Conservation (phyloP, 169 alveolate genomes). For the Babesia bigemina region DNA sequence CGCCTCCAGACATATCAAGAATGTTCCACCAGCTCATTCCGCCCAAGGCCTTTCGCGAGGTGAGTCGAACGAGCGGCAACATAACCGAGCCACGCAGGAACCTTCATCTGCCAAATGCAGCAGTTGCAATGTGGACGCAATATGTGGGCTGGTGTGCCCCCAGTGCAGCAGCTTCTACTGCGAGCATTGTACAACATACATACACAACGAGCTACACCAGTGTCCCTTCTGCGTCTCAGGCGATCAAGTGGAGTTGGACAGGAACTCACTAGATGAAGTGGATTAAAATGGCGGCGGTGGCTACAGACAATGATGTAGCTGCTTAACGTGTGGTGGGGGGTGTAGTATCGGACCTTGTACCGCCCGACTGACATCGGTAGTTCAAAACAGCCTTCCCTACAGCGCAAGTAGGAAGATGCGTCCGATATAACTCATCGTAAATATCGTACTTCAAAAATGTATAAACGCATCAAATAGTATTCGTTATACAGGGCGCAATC, state of each 20-base stretch:
- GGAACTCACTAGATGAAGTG: too few species aligned
- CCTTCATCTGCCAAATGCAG: conserved; percentile 27
- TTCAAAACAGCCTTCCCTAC: too few species aligned
- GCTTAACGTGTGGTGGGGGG: too few species aligned
- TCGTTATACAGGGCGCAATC: too few species aligned
- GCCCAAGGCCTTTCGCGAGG: conserved; percentile 42
- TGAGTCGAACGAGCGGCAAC: not conserved
- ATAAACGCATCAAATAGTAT: too few species aligned
- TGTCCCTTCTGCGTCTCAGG: conserved; percentile 71
- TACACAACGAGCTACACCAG: conserved; percentile 76
- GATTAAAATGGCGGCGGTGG: too few species aligned
- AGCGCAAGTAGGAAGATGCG: too few species aligned
- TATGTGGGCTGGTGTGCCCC: conserved; percentile 66
- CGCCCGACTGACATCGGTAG: too few species aligned
- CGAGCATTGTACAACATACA: conserved; percentile 64
- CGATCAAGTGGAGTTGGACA: not conserved
- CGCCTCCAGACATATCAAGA: conserved; percentile 69
- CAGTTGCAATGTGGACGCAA: conserved; percentile 58
- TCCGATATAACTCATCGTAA: too few species aligned
- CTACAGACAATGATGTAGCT: too few species aligned
- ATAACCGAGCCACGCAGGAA: conserved; percentile 19
- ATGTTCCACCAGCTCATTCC: conserved; percentile 66
- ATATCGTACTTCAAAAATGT: too few species aligned
- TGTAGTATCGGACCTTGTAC: too few species aligned
- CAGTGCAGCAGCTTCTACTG: conserved; percentile 67